Base-by-base conservation (phyloP, 1,139 yeast species). In the Pichia sp. region DNA sequence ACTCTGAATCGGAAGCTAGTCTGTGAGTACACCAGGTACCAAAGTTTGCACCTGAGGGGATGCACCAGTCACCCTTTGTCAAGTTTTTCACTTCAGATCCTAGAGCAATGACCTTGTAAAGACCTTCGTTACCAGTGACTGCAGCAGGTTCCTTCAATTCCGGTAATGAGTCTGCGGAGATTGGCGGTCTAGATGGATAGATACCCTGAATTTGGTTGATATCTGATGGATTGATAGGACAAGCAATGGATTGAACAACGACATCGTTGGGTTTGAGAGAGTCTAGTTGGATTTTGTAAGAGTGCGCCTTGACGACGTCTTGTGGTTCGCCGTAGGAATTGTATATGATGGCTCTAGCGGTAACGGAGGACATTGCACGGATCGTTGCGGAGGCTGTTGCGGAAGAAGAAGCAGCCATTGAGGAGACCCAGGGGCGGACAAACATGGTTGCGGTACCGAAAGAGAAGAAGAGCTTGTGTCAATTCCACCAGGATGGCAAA, bases 1-100 rank as follows among this genome's bases (percentile, higher is more conserved):
- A 66, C 35, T 72, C 64, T 4, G 64, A 55, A 25, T 66, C 69
- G 8, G 56, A 58, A n/a, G 75, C 69, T 41, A 74, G 56, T 8
- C 85, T 82, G 53, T 82, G 91, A 2, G 94, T 76, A 47, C 96
- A 73, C 99, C 99, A 91, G 4, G 98, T 91, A 25, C 98, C 99
- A 46, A 80, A 79, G 52, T 85, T 81, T 14, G 86, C 81, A 25
- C 65, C 62, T n/a, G 74, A 56, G n/a, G 97, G 96, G 33, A 91
- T 72, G 22, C 83, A 87, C 93, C 95, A 87, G 56, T 91, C 97
- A 30, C 96, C 97, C 4, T 66, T 63, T 37, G 66, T 50, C 36
- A 87, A 66, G 2, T 53, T 56, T 11, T 54, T 48, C n/a, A 69
- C 74, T 22, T 55, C 43, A 19, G 64, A 52, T n/a, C 96, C 96